A percentile compares a stretch with the other conserved stretches of the same genome.
Conservation (phyloP, 345 rosid genomes). For the Murraya paniculata region DNA sequence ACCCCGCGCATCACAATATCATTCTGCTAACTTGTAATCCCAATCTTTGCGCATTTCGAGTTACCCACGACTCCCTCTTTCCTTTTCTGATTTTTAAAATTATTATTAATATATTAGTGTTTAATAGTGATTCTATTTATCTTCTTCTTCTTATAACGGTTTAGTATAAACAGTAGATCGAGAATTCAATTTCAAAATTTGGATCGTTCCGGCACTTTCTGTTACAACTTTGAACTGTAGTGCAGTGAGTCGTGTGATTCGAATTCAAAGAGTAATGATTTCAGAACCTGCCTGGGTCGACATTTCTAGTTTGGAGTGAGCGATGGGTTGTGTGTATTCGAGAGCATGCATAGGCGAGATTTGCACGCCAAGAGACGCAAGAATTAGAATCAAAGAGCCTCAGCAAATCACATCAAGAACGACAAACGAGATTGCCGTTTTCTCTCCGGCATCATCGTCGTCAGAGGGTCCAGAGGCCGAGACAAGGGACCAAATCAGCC, state of each 20-base stretch:
- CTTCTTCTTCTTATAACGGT: slow-evolving; percentile 10
- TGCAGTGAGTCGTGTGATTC: background rate
- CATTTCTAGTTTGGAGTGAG: background rate
- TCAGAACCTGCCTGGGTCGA: background rate
- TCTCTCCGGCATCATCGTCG: slow-evolving; percentile 42
- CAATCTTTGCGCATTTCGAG: background rate
- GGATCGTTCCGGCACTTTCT: background rate
- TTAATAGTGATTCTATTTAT: no score
- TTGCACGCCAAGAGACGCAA: slow-evolving; percentile 65
- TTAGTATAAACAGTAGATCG: slow-evolving; percentile 8
- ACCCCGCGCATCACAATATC: background rate
- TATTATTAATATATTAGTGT: no score
- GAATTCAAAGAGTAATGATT: slow-evolving; percentile 1
- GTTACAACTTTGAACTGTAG: background rate
- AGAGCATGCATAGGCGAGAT: slow-evolving; percentile 92
- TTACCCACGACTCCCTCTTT: background rate
- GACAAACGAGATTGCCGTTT: slow-evolving; percentile 46
- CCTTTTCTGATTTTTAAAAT: background rate
- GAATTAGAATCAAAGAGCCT: slow-evolving; percentile 40
- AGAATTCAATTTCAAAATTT: background rate
- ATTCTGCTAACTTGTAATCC: background rate
- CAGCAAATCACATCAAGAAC: slow-evolving; percentile 16
- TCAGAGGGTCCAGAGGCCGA: slow-evolving; percentile 46
- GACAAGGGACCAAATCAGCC: slow-evolving; percentile 48
- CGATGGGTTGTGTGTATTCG: slow-evolving; percentile 95